phyloP scores from a whole-genome alignment of 2,329 filamentous ascomycete genomes.

The Aspergillus pseudoglaucus region DNA sequence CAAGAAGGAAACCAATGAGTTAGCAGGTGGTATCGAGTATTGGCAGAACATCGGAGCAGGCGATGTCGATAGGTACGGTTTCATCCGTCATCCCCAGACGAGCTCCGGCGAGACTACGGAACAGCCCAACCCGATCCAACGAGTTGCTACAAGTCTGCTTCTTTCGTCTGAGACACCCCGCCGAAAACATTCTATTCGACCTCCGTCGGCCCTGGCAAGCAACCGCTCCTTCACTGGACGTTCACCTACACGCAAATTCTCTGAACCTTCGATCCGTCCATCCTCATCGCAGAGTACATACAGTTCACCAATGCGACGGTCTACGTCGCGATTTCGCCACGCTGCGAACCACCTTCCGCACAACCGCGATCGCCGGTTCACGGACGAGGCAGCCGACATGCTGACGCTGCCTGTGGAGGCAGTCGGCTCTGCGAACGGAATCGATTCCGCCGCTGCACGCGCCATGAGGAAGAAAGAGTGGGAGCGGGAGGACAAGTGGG shows the following conservation, averaged over 20 bases:
- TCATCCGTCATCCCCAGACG: constrained; percentile 42
- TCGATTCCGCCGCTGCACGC: constrained; percentile 43
- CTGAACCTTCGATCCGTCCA: constrained; percentile 40
- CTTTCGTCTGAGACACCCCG: constrained; percentile 52
- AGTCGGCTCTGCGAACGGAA: constrained; percentile 35
- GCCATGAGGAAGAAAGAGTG: constrained; percentile 54
- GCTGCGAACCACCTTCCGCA: constrained; percentile 49
- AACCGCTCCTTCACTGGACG: constrained; percentile 38
- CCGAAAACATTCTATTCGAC: constrained; percentile 46
- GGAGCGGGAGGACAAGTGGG: constrained; percentile 60
- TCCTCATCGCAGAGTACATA: constrained; percentile 42
- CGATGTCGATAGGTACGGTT: constrained; percentile 60
- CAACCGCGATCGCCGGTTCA: constrained; percentile 47
- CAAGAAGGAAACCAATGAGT: constrained; percentile 48
- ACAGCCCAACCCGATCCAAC: constrained; percentile 42
- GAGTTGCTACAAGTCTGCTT: constrained; percentile 55
- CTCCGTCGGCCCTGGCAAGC: constrained; percentile 42
- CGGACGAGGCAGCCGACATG: constrained; percentile 60
- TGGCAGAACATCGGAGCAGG: constrained; percentile 55
- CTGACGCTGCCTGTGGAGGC: constrained; percentile 53
- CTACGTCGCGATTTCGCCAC: constrained; percentile 43
- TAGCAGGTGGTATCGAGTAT: constrained; percentile 59
- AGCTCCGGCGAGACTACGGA: constrained; percentile 26
- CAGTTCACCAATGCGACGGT: constrained; percentile 34
- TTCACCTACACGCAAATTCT: constrained; percentile 35